Base-by-base conservation (phyloP, 1,284 basidiomycete species). In the Ceratobasidium sp. region DNA sequence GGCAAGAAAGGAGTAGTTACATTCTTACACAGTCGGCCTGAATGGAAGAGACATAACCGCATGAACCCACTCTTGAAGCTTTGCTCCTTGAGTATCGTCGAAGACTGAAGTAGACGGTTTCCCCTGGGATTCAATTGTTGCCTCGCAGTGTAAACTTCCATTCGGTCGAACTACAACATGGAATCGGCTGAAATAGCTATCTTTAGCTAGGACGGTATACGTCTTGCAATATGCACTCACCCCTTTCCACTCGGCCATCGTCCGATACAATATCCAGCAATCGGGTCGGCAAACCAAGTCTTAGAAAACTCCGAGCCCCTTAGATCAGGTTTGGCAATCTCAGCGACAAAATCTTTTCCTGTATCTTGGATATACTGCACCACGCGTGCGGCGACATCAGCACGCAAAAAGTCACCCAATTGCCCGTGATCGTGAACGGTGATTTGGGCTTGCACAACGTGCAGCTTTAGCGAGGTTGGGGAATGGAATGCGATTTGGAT, bases 391-490 rank as follows among this genome's bases (percentile, higher is more conserved):
- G 69, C 58, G 45, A 74, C 69, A 56, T 74, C 69, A 26, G 69
- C 58, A 10, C 69, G 69, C 42, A 74, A 61, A 49, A 63, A 74
- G 23, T 60, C 58, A 23, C 69, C 69, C 47, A 74, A 35, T 26
- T 74, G 69, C 15, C 69, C 69, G 31, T 74, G 69, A 20, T 74
- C 69, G 60, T 74, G 69, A 11, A 94, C 89, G 0, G 87, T 81
- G 35, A 94, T 84, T 2, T 90, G 93, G 17, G 92, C 91, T 84
- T 94, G 92, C 1, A 92, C 87, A 28, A 94, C 87, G 81, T 93
- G 91, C 0, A 90, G 92, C 26, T 87, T 89, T 20, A 94, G 82
- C 3, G 88, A 87, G 1, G 92, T 93, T 5, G 93, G 93, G 0
- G 92, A 90, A 33, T 86, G 80, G 81, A 93, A 90, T 2, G 91